Percentiles rank a stretch among this genome's conserved stretches.
Evolutionary conservation across 169 alveolate species (phyloP).

Genomic region (Eimeria brunetti): DNA sequence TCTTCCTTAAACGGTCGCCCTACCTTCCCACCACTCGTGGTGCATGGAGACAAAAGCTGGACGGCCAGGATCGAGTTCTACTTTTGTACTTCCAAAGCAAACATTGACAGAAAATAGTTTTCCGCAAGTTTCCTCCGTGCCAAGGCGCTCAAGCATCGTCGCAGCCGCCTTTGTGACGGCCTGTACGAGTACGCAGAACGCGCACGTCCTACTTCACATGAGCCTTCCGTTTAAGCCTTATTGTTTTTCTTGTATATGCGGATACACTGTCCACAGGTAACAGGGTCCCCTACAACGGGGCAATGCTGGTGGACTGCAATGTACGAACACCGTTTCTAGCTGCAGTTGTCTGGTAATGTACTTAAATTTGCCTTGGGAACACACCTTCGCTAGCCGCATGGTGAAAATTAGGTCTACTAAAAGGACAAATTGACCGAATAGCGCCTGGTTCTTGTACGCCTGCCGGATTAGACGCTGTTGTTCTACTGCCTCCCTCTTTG

Average conservation of each 20-base stretch:
- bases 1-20: neutral
- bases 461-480: slow-evolving; percentile 64
- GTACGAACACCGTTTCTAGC: neutral
- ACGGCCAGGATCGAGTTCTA: slow-evolving; percentile 73
- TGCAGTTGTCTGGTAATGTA: neutral
- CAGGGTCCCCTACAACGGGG: neutral
- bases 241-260: neutral
- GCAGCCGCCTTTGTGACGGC: slow-evolving; percentile 70
- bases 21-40: slow-evolving; percentile 78
- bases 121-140: slow-evolving; percentile 61
- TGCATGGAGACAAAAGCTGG: slow-evolving; percentile 59
- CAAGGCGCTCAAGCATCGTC: slow-evolving; percentile 62
- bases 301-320: neutral
- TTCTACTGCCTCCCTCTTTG: slow-evolving; percentile 73
- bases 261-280: neutral
- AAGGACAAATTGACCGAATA: slow-evolving; percentile 61
- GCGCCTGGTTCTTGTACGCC: slow-evolving; percentile 79
- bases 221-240: neutral
- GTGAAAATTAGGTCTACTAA: slow-evolving; percentile 73
- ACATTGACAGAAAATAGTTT: slow-evolving; percentile 73
- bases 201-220: neutral
- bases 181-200: slow-evolving; percentile 9
- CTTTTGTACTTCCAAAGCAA: slow-evolving; percentile 55
- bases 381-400: slow-evolving; percentile 72
- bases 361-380: neutral